These are phyloP conservation scores for Chlorella ohadii DNA, from an alignment of 139 green algal species.

Conservation along the genomic window DNA sequence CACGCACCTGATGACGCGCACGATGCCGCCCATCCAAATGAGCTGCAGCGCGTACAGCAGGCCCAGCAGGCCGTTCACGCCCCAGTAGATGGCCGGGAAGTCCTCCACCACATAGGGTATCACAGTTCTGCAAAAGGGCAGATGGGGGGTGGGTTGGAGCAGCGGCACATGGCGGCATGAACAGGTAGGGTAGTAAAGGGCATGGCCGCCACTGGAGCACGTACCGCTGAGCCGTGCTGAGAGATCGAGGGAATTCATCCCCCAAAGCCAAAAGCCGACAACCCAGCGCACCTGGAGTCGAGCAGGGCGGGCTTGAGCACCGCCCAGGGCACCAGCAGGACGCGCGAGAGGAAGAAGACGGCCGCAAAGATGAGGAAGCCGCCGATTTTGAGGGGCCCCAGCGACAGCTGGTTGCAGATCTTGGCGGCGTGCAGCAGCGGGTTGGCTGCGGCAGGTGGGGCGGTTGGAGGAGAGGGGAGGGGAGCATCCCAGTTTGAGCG, in stretches of 20 bases:
- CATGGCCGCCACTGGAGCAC: too few species aligned
- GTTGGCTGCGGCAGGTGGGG: slow-evolving; percentile 7
- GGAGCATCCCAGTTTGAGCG: too few species aligned
- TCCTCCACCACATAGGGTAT: slow-evolving; percentile 30
- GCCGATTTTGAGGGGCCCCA: slow-evolving; percentile 23
- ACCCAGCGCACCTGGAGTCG: slow-evolving; percentile 11
- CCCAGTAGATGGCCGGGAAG: slow-evolving; percentile 13
- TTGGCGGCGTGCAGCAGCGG: slow-evolving; percentile 45
- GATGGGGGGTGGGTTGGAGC: too few species aligned
- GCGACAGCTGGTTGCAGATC: slow-evolving; percentile 42
- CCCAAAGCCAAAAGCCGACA: neutral
- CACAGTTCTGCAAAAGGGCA: neutral
- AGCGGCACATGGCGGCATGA: too few species aligned
- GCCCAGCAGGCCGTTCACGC: slow-evolving; percentile 33
- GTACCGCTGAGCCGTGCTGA: too few species aligned
- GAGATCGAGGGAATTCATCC: too few species aligned
- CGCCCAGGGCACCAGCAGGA: slow-evolving; percentile 35
- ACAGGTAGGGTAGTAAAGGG: too few species aligned
- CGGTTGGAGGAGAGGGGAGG: too few species aligned
- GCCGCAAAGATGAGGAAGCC: slow-evolving; percentile 35
- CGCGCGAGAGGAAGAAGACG: slow-evolving; percentile 35
- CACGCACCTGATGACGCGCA: slow-evolving; percentile 22
- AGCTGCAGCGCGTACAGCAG: slow-evolving; percentile 48
- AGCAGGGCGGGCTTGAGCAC: slow-evolving; percentile 33
- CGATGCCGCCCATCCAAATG: slow-evolving; percentile 43